Evolutionary conservation across 1,284 basidiomycete genomes (phyloP).

Genomic region (Pulveroboletus sp.): DNA sequence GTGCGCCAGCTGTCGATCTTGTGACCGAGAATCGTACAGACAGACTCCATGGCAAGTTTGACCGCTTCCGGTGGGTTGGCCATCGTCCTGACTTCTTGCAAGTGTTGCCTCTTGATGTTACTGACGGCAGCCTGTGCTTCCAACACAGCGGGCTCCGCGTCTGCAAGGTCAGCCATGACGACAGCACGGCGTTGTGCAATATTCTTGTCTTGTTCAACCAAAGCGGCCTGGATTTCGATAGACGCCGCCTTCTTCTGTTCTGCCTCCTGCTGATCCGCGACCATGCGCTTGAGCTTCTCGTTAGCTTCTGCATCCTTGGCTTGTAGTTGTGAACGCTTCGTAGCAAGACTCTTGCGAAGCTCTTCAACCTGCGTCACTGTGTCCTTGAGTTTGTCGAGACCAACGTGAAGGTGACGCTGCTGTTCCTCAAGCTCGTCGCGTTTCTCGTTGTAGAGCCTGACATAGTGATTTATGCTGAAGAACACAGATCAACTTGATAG

Average conservation of each 20-base stretch:
- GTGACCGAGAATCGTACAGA: slow-evolving; percentile 96
- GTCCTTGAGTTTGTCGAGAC: slow-evolving; percentile 94
- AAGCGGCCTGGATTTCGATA: slow-evolving; percentile 91
- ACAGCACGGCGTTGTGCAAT: slow-evolving; percentile 87
- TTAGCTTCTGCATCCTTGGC: slow-evolving; percentile 95
- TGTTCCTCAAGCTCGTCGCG: slow-evolving; percentile 99
- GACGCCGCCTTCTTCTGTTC: slow-evolving; percentile 98
- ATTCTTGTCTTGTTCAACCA: slow-evolving; percentile 87
- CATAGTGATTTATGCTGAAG: slow-evolving; percentile 92
- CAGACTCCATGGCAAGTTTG: slow-evolving; percentile 98
- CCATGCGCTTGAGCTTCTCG: slow-evolving; percentile 97
- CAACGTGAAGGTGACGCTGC: slow-evolving; percentile 97
- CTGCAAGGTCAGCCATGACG: slow-evolving; percentile 94
- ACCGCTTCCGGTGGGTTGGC: slow-evolving; percentile 98
- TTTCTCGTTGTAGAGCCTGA: slow-evolving; percentile 95
- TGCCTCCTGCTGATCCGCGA: slow-evolving; percentile 96
- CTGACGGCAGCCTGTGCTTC: slow-evolving; percentile 96
- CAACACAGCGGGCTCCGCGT: slow-evolving; percentile 95
- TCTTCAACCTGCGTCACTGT: slow-evolving; percentile 97
- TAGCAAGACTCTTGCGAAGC: slow-evolving; percentile 91
- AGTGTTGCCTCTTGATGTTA: slow-evolving; percentile 95
- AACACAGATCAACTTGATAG: slow-evolving; percentile 13
- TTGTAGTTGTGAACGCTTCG: slow-evolving; percentile 91
- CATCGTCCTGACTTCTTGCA: slow-evolving; percentile 98
- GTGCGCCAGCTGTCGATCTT: slow-evolving; percentile 97